phyloP scores from a whole-genome alignment of 2,329 filamentous ascomycete species.

The Pseudogymnoascus sp. region DNA sequence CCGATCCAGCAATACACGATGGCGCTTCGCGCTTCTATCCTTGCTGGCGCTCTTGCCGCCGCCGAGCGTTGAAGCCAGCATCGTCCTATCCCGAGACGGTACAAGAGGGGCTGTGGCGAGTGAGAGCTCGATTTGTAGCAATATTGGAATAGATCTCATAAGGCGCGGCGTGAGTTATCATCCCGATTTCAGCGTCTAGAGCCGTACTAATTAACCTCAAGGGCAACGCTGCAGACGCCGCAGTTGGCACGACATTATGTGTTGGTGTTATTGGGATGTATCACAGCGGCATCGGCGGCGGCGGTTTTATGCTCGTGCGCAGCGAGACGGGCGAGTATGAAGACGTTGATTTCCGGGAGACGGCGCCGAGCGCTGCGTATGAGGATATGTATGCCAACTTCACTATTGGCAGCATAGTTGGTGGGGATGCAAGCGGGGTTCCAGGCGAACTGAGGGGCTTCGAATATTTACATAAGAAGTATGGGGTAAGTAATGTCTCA shows the following conservation, averaged over 20 bases:
- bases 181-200: not conserved
- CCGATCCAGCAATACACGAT: not conserved
- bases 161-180: slow-evolving; percentile 36
- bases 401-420: slow-evolving; percentile 56
- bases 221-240: slow-evolving; percentile 70
- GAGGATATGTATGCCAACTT: slow-evolving; percentile 81
- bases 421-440: slow-evolving; percentile 65
- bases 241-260: slow-evolving; percentile 68
- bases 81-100: slow-evolving; percentile 10
- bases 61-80: slow-evolving; percentile 36
- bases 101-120: slow-evolving; percentile 43
- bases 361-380: slow-evolving; percentile 72
- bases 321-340: slow-evolving; percentile 69
- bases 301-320: slow-evolving; percentile 81
- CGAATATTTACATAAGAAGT: slow-evolving; percentile 67
- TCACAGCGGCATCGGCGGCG: slow-evolving; percentile 78
- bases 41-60: slow-evolving; percentile 37
- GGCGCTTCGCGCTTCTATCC: slow-evolving; percentile 15
- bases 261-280: slow-evolving; percentile 72
- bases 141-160: slow-evolving; percentile 44
- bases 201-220: slow-evolving; percentile 20
- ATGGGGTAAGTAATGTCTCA: slow-evolving; percentile 43
- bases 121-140: slow-evolving; percentile 45
- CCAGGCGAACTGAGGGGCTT: slow-evolving; percentile 73
- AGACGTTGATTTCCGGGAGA: slow-evolving; percentile 83